Conservation (phyloP, 768 basidiomycete genomes). For the Russula sp. region DNA sequence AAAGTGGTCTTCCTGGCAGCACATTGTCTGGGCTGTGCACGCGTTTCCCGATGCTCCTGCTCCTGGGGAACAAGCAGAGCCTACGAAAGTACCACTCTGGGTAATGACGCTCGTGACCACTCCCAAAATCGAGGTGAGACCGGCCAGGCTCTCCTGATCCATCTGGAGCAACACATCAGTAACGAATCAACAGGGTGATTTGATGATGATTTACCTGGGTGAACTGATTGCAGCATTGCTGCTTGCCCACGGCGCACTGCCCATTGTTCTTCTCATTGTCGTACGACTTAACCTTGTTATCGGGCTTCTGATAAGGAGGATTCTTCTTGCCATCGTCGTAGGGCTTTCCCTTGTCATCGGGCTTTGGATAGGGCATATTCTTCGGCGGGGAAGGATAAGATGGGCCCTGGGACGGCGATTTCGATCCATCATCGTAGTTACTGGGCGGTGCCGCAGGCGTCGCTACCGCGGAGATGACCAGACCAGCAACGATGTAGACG, state of each 20-base stretch:
- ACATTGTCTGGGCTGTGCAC: background rate
- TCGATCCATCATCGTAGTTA: constrained; percentile 2
- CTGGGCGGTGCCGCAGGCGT: background rate
- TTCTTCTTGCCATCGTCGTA: background rate
- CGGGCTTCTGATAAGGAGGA: background rate
- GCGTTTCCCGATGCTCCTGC: accelerated
- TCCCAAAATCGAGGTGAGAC: background rate
- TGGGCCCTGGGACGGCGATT: background rate
- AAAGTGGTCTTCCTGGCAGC: background rate
- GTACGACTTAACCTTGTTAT: background rate
- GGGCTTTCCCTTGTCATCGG: background rate
- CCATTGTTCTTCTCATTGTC: background rate
- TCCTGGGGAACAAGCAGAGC: background rate
- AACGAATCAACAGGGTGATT: background rate
- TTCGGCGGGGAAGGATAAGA: background rate
- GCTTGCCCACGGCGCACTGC: background rate
- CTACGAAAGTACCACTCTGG: too few relatives aligned
- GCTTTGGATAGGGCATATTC: background rate
- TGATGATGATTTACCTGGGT: background rate
- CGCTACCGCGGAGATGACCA: constrained; percentile 10
- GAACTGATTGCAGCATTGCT: background rate
- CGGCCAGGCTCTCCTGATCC: background rate
- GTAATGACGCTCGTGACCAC: background rate
- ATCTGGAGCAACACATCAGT: background rate
- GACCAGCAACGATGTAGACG: constrained; percentile 11